Evolutionary conservation across 495 filamentous ascomycete species (phyloP).

Genomic region (Penicillium maclennaniae): DNA sequence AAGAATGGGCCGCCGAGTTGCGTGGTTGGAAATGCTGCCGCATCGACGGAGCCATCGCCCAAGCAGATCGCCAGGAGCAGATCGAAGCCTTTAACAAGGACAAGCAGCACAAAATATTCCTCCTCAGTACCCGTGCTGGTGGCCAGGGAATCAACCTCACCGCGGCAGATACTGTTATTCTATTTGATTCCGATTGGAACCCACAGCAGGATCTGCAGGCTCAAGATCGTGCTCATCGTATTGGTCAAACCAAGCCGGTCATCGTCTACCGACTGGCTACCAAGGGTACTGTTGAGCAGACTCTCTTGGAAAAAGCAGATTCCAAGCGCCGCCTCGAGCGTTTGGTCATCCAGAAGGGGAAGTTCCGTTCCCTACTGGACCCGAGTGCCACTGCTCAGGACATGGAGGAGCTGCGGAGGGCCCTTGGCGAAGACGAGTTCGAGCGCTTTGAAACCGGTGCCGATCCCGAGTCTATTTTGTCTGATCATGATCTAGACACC

Average conservation of each 20-base stretch:
- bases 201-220: constrained; percentile 96
- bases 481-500: constrained; percentile 69
- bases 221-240: constrained; percentile 90
- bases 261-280: constrained; percentile 95
- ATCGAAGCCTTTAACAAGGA: constrained; percentile 83
- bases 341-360: constrained; percentile 91
- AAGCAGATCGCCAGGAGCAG: constrained; percentile 72
- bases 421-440: constrained; percentile 48
- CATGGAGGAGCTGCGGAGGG: constrained; percentile 43
- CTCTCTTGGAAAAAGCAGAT: constrained; percentile 81
- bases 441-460: constrained; percentile 56
- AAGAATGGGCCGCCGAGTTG: constrained; percentile 73
- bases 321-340: constrained; percentile 93
- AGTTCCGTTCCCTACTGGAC: constrained; percentile 55
- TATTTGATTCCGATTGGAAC: constrained; percentile 90
- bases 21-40: constrained; percentile 78
- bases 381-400: constrained; percentile 30
- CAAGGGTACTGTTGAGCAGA: constrained; percentile 87
- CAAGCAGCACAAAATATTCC: constrained; percentile 68
- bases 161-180: constrained; percentile 69
- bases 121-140: constrained; percentile 86
- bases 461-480: constrained; percentile 58
- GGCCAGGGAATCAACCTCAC: constrained; percentile 90
- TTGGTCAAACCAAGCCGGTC: constrained; percentile 87
- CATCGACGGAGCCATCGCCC: constrained; percentile 85